Evolutionary conservation across 2,329 filamentous ascomycete genomes (phyloP), one percentile per base, ranked within the genome.

Genomic region (Macroventuria anomochaeta): DNA sequence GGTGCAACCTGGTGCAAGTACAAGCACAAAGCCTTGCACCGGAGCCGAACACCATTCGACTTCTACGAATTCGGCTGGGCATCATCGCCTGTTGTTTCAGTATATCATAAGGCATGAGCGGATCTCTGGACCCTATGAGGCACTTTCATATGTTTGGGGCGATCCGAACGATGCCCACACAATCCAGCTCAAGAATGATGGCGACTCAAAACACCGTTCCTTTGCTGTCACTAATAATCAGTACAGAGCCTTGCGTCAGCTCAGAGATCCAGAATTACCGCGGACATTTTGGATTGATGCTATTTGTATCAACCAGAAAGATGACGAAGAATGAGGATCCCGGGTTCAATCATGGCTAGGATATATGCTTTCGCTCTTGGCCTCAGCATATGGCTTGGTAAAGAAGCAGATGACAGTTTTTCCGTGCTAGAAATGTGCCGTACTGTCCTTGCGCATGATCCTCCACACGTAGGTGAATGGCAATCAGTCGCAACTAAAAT

Each of bases 321-420:
- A 69, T 46, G 50, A 62, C 23, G 52, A 41, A 40, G 64, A 71
- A 49, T 57, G 61, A 36, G 49, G 53, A 15, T 26, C 52, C 12
- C 64, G 67, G 53, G 66, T 70, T n/a, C 38, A 28, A 59, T 65
- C 32, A 70, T 69, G 67, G 59, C 55, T 32, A 59, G 50, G 26
- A 69, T 71, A 21, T 70, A 67, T 32, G 53, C 62, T 26, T 58
- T 55, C 11, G 64, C 67, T 0, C 52, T 60, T 23, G 21, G 47
- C 6, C 67, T 71, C 12, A 53, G 65, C 12, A 62, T 66, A 10
- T 71, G 68, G 66, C 48, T 69, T n/a, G 64, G 64, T 2, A 49
- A 53, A 31, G 39, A 39, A 17, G 20, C 23, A 1, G 15, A 37
- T 20, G 28, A 37, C 1, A 46, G 59, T 32, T 36, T 11, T 37